Evolutionary conservation across 148 eudicot genomes (phyloP).

Genomic region (Nepenthes mirabilis): DNA sequence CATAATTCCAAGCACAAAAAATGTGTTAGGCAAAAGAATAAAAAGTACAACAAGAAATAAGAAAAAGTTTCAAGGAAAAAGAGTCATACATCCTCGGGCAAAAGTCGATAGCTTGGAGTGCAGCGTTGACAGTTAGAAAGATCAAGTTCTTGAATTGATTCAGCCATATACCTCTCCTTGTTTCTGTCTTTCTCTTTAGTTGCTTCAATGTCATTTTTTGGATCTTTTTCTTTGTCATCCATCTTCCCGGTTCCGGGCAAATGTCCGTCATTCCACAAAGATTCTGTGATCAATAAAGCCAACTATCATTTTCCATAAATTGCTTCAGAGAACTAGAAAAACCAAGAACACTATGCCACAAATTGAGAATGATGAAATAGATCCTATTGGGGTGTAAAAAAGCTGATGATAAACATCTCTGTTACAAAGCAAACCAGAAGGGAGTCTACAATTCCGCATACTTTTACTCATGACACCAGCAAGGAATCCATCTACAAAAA

Average conservation of each 20-base stretch:
- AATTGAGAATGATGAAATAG: not conserved
- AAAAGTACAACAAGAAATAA: constrained; percentile 7
- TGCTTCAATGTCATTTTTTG: constrained; percentile 54
- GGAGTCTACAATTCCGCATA: constrained; percentile 9
- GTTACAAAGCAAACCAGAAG: not conserved
- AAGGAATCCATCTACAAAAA: constrained; percentile 81
- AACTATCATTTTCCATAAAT: not conserved
- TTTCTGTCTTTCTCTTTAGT: constrained; percentile 60
- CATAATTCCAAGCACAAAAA: constrained; percentile 8
- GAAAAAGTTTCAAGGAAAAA: constrained; percentile 1
- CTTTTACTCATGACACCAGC: constrained; percentile 88
- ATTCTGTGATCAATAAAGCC: constrained; percentile 27
- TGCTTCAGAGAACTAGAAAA: constrained; percentile 6
- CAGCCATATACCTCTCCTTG: constrained; percentile 55
- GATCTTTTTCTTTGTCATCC: constrained; percentile 69
- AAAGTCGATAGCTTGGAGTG: constrained; percentile 92
- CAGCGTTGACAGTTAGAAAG: constrained; percentile 81
- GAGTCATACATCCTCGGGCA: constrained; percentile 72
- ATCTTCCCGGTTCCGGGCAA: constrained; percentile 34
- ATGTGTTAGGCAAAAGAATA: constrained; percentile 3
- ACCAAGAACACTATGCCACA: not conserved
- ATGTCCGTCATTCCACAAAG: constrained; percentile 58
- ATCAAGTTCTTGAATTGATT: constrained; percentile 96
- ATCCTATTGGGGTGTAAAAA: not conserved
- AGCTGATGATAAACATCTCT: not conserved